Evolutionary conservation across 2,329 filamentous ascomycete genomes (phyloP).

Genomic region (Grosmannia huntii): DNA sequence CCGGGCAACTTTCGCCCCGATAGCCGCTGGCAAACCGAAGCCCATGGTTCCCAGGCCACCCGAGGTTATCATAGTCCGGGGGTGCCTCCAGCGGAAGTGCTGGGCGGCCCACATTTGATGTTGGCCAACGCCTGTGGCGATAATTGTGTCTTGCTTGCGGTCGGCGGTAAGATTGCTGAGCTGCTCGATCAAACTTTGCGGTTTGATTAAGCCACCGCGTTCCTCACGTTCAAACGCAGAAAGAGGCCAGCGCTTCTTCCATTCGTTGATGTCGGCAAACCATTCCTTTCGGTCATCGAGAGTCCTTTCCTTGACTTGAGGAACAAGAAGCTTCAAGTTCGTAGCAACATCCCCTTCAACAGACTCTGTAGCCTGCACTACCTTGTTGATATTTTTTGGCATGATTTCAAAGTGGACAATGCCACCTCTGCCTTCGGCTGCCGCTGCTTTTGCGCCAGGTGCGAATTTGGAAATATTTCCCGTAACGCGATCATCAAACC

Average conservation of each 20-base stretch:
- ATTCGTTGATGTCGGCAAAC: slow-evolving; percentile 79
- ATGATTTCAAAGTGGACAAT: slow-evolving; percentile 98
- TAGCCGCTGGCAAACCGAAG: slow-evolving; percentile 84
- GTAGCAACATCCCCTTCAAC: slow-evolving; percentile 82
- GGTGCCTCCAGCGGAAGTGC: slow-evolving; percentile 88
- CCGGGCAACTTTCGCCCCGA: slow-evolving; percentile 78
- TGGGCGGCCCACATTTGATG: slow-evolving; percentile 99
- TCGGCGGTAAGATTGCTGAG: slow-evolving; percentile 71
- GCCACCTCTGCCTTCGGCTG: slow-evolving; percentile 73
- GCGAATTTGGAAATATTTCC: slow-evolving; percentile 73
- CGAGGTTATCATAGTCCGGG: slow-evolving; percentile 89
- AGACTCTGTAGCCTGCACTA: slow-evolving; percentile 89
- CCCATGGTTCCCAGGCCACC: slow-evolving; percentile 96
- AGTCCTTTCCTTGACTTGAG: slow-evolving; percentile 49
- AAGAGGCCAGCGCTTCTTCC: slow-evolving; percentile 88
- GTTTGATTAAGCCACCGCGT: slow-evolving; percentile 73
- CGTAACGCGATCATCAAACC: slow-evolving; percentile 95
- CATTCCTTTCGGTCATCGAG: slow-evolving; percentile 63
- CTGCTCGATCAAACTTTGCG: slow-evolving; percentile 82
- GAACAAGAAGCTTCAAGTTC: slow-evolving; percentile 65
- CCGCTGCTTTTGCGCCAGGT: slow-evolving; percentile 74
- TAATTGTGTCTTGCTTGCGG: slow-evolving; percentile 74
- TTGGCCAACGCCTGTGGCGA: slow-evolving; percentile 89
- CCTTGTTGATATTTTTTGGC: slow-evolving; percentile 99
- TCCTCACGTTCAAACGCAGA: slow-evolving; percentile 67